Base-by-base conservation (phyloP, 2,329 filamentous ascomycete species). In the Trichophyton benhamiae region DNA sequence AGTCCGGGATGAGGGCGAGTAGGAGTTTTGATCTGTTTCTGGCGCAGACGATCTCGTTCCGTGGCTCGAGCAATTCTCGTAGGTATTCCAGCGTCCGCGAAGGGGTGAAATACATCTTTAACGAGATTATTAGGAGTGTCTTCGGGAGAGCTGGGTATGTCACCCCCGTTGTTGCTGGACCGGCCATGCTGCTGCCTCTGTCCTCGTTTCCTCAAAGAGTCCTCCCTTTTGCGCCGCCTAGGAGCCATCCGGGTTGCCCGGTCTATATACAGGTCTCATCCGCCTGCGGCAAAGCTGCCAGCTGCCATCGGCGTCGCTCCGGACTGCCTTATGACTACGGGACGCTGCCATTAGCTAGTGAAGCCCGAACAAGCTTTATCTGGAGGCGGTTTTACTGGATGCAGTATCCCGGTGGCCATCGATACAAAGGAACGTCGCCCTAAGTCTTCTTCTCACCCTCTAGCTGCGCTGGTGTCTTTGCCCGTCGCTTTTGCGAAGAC, bases 1-100 rank as follows among this genome's bases (percentile, higher is more conserved):
- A 88, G 74, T 92, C 88, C 0, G 89, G 88, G 66, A 91, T 85
- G 67, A 92, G 76, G 73, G 91, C 91, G 66, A 92, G 79, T 72
- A 89, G 85, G 63, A 88, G 73, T 58, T 81, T 76, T 33, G 80
- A 73, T 13, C 76, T 71, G 59, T 77, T 71, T 33, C 74, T 70
- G 20, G 76, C 68, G 2, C 76, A 69, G 38, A 76, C 69, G 25
- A 78, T 73, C 20, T 77, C 71, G 44, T 78, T 67, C 74, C 81
- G 71, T 3, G 76, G 76, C 9, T 74, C 64, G n/a, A 82, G 71
- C 15, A 86, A 70, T 9, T 73, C 72, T 49, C 71, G 64, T 70
- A 82, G 75, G 69, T 85, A 86, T 61, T 78, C 67, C 48, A 78
- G 74, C 1, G 87, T 89, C 64, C 79, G 79, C 9, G 80, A 74